Percentiles rank a stretch among this genome's conserved stretches.
These are phyloP conservation scores for Saccharomyces hybrid DNA, from an alignment of 1,139 yeast genomes.

Conservation along the genomic window DNA sequence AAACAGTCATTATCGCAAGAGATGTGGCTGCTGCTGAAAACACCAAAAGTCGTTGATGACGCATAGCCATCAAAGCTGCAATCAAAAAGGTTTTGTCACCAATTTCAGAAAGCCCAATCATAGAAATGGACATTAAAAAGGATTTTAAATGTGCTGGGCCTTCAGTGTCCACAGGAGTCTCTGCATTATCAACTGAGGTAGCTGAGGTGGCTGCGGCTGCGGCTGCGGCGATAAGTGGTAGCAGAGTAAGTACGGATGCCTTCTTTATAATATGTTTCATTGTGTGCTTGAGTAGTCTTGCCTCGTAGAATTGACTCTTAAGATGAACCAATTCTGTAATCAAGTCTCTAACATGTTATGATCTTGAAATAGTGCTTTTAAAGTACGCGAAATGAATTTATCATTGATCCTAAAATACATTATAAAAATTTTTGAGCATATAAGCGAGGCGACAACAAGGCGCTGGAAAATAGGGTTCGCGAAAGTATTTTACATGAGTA, in stretches of 20 bases:
- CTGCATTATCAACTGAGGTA: slow-evolving; percentile 3
- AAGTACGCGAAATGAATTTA: not conserved
- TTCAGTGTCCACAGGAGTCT: slow-evolving; percentile 1
- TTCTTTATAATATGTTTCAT: not conserved
- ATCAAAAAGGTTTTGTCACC: slow-evolving; percentile 96
- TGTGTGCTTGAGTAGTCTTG: not conserved
- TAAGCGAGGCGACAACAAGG: not conserved
- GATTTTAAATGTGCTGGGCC: slow-evolving; percentile 31
- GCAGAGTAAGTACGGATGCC: slow-evolving; percentile 1
- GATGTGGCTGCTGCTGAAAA: slow-evolving; percentile 86
- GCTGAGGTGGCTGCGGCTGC: slow-evolving; percentile 8
- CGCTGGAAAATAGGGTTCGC: not conserved
- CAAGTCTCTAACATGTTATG: not conserved
- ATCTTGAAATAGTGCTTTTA: not conserved
- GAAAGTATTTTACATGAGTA: not conserved
- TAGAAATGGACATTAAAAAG: slow-evolving; percentile 61
- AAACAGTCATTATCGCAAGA: slow-evolving; percentile 78
- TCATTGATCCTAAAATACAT: not conserved
- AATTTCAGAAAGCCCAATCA: slow-evolving; percentile 89
- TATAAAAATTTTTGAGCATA: not conserved
- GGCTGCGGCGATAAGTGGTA: slow-evolving; percentile 4
- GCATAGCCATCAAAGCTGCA: slow-evolving; percentile 98
- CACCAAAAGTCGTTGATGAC: slow-evolving; percentile 71
- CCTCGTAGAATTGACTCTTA: not conserved
- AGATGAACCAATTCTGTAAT: not conserved